Evolutionary conservation across 2,329 filamentous ascomycete genomes (phyloP).

Genomic region (Neospermospora avenae): DNA sequence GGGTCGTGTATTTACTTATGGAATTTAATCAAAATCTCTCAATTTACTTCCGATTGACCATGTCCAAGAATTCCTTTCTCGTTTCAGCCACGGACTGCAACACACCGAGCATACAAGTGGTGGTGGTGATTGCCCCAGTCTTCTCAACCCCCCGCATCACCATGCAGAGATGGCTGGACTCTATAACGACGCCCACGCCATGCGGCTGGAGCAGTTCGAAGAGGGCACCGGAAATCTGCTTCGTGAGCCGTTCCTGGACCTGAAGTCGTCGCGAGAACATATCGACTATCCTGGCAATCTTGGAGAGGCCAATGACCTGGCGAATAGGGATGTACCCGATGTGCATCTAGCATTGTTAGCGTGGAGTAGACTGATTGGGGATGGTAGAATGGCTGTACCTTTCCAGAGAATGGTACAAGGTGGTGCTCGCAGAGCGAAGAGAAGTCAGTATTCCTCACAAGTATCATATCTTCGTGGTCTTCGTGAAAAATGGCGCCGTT

Average conservation of each 20-base stretch:
- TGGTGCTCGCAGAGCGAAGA: slow-evolving; percentile 94
- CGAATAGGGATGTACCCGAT: slow-evolving; percentile 92
- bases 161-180: slow-evolving; percentile 87
- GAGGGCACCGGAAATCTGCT: slow-evolving; percentile 89
- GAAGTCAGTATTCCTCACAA: slow-evolving; percentile 93
- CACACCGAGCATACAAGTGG: slow-evolving; percentile 68
- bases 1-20: background rate
- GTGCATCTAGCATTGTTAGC: slow-evolving; percentile 66
- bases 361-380: background rate
- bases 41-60: slow-evolving; percentile 35
- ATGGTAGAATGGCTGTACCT: slow-evolving; percentile 50
- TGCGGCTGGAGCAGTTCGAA: slow-evolving; percentile 86
- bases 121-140: slow-evolving; percentile 60
- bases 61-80: slow-evolving; percentile 64
- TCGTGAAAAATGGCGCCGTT: slow-evolving; percentile 92
- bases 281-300: slow-evolving; percentile 88
- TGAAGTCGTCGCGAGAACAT: slow-evolving; percentile 90
- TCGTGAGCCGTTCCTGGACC: slow-evolving; percentile 90
- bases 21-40: background rate
- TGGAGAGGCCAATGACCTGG: slow-evolving; percentile 88
- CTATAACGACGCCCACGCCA: slow-evolving; percentile 92
- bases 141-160: slow-evolving; percentile 73
- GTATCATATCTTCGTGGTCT: slow-evolving; percentile 90
- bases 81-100: slow-evolving; percentile 66
- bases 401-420: slow-evolving; percentile 88